Percentiles rank a stretch among this genome's conserved stretches.
phyloP scores from a whole-genome alignment of 345 rosid species.

The Turnera subulata region DNA sequence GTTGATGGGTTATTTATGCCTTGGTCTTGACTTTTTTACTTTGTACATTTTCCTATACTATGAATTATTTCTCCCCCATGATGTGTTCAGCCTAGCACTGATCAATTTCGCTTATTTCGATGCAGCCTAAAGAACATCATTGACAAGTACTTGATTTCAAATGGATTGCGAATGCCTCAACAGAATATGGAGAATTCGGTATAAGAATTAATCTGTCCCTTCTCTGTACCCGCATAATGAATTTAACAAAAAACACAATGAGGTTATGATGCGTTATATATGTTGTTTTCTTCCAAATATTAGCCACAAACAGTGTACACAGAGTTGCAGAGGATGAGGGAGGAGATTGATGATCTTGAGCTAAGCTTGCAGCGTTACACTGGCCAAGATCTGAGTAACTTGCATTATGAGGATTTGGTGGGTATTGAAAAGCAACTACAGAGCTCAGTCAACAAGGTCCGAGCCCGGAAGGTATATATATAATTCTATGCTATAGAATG shows the following conservation, averaged over 20 bases:
- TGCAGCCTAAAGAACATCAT: conserved; percentile 35
- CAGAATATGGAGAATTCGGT: conserved; percentile 16
- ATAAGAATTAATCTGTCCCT: neutral
- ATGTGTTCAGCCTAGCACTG: neutral
- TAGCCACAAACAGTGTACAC: conserved; percentile 21
- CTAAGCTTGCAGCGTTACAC: conserved; percentile 32
- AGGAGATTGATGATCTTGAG: conserved; percentile 30
- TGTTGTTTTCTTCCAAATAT: neutral
- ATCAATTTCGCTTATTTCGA: neutral
- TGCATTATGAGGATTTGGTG: conserved; percentile 22
- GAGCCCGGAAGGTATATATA: conserved; percentile 29
- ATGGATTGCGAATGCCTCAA: conserved; percentile 19
- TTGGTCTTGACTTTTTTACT: no score
- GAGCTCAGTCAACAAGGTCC: conserved; percentile 32
- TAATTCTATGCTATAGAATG: neutral
- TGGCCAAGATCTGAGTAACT: conserved; percentile 18
- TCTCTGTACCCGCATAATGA: neutral
- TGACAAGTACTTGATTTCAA: conserved; percentile 20
- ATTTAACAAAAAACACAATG: neutral
- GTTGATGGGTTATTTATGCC: no score
- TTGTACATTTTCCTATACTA: no score
- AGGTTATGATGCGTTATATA: neutral
- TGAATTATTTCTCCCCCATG: neutral
- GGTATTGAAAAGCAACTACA: conserved; percentile 30
- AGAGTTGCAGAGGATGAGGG: conserved; percentile 26